Base-by-base conservation (phyloP, 2,329 filamentous ascomycete genomes). In the Diaporthe longicolla region DNA sequence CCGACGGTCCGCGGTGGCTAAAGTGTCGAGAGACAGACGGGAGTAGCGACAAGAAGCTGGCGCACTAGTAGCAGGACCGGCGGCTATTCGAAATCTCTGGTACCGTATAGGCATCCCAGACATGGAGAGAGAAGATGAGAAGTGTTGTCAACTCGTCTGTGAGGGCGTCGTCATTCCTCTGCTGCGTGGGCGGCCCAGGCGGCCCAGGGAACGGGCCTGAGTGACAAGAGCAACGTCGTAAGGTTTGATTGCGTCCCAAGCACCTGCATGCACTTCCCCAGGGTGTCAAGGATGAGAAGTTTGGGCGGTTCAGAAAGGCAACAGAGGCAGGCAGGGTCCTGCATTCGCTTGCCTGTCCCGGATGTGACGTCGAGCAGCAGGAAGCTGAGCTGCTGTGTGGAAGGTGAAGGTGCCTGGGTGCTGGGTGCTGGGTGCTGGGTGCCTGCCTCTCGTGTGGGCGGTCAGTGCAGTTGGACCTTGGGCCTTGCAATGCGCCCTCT, bases 251-350 rank as follows among this genome's bases (percentile, higher is more conserved):
- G 29, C 61, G 45, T 50, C 29, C 29, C 9, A 8, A 26, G 63
- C n/a, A 68, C 45, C 63, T 68, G 63, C 63, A 68, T 68, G 63
- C 63, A 68, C 63, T 66, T 54, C 45, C 45, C 63, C 45, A 37
- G 45, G 61, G n/a, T 66, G 61, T 29, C 58, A 43, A 35, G 32
- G 32, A 4, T 35, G 32, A 35, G 32, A n/a, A n/a, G n/a, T n/a
- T n/a, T n/a, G n/a, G n/a, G n/a, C n/a, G n/a, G 29, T 32, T 32
- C 29, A 32, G 29, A 32, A 6, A 7, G 40, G 35, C 4, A n/a
- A 26, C 57, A 24, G 57, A n/a, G 37, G 13, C 37, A 32, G 37
- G 24, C n/a, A 63, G 24, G 43, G 45, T 52, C 37, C 19, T 45
- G 63, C 48, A 68, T 19, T 40, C 63, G 63, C 63, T 68, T 68